A percentile compares a stretch with the other conserved stretches of the same genome.
phyloP scores from a whole-genome alignment of 768 basidiomycete genomes.

The Tulasnella sp. region DNA sequence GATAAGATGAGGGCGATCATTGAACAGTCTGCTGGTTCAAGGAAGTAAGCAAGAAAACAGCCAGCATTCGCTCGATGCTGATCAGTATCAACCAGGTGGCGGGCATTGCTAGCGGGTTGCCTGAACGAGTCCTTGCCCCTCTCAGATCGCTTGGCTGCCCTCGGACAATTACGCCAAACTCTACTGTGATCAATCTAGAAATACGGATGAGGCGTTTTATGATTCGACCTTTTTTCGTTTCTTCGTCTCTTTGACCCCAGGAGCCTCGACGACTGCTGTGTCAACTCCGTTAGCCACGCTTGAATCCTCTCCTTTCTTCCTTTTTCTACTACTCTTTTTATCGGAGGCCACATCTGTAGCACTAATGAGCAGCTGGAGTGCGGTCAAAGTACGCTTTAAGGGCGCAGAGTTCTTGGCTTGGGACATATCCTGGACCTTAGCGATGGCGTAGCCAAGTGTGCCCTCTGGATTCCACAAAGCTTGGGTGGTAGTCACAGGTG shows the following conservation, averaged over 20 bases:
- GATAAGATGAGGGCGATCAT: conserved; percentile 44
- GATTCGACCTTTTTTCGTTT: conserved; percentile 33
- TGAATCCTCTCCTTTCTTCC: conserved; percentile 23
- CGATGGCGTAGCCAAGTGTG: background rate
- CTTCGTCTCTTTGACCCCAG: conserved; percentile 24
- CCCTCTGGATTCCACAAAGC: background rate
- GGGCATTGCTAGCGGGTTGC: background rate
- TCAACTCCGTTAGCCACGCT: conserved; percentile 22
- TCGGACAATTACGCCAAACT: background rate
- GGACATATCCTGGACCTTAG: background rate
- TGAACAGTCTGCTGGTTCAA: conserved; percentile 17
- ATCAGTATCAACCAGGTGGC: background rate
- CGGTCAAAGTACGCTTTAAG: background rate
- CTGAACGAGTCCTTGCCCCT: background rate
- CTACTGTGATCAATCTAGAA: background rate
- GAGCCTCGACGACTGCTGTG: conserved; percentile 21
- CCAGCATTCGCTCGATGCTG: background rate
- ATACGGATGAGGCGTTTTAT: background rate
- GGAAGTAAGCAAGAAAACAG: conserved; percentile 1
- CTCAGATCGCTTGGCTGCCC: background rate
- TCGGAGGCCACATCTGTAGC: too few species aligned
- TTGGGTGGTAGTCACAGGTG: background rate
- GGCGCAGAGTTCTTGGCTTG: background rate
- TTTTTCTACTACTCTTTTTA: conserved; percentile 18
- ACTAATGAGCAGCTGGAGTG: background rate